Conservation (phyloP, 805 yeast species). For the Saturnispora zaruensis region DNA sequence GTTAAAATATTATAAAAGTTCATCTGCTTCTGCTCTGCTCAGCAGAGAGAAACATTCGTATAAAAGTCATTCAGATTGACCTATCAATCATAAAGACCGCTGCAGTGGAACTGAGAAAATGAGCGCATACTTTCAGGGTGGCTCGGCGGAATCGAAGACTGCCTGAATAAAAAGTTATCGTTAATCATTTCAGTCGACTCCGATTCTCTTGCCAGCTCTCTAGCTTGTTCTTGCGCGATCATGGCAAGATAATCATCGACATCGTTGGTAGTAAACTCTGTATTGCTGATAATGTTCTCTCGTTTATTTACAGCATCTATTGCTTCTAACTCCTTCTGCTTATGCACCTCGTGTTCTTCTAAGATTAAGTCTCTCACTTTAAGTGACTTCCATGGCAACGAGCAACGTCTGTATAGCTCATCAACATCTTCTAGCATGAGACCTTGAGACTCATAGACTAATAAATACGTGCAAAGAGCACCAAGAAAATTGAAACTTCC, state of each 20-base stretch:
- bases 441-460: constrained; percentile 75
- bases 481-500: constrained; percentile 60
- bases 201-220: background rate
- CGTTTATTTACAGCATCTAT: background rate
- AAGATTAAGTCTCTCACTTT: constrained; percentile 9
- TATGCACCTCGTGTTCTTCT: background rate
- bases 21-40: background rate
- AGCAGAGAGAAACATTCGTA: background rate
- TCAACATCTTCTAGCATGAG: constrained; percentile 75
- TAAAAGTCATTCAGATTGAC: background rate
- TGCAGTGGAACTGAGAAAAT: background rate
- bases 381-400: constrained; percentile 43
- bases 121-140: background rate
- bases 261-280: background rate
- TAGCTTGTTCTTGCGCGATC: constrained; percentile 6
- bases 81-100: constrained; percentile 3
- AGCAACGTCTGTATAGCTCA: constrained; percentile 56
- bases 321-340: background rate
- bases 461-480: constrained; percentile 51
- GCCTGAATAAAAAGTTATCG: background rate
- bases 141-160: background rate
- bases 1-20: background rate
- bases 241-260: constrained; percentile 7
- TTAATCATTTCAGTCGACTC: background rate
- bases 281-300: background rate